These are phyloP conservation scores for Ophiostoma tasmaniense DNA, from an alignment of 2,329 filamentous ascomycete genomes.

Conservation along the genomic window DNA sequence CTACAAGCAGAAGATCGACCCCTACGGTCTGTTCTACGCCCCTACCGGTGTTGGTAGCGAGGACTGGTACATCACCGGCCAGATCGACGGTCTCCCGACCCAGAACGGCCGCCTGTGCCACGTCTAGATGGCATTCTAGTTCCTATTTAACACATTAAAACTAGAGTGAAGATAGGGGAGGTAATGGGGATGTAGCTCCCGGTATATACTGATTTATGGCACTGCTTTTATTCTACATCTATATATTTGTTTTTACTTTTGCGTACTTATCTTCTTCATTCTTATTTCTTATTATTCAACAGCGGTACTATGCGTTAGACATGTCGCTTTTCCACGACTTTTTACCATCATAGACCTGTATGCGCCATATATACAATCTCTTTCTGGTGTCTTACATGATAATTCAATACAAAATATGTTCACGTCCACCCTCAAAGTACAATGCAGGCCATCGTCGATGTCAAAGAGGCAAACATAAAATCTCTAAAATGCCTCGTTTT, in stretches of 20 bases:
- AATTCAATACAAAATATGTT: not conserved
- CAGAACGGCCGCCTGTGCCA: conserved; percentile 22
- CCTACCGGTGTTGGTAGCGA: conserved; percentile 23
- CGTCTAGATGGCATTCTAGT: not conserved
- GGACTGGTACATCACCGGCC: conserved; percentile 22
- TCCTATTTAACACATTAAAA: not conserved
- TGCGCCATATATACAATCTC: not conserved
- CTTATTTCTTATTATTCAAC: not conserved
- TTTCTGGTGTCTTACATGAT: not conserved
- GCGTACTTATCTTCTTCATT: not conserved
- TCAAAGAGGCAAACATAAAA: not conserved
- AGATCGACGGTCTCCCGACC: conserved; percentile 19
- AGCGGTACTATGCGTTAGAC: not conserved
- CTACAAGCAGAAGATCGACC: conserved; percentile 30
- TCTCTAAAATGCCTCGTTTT: not conserved
- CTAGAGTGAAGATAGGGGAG: not conserved
- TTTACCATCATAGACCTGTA: not conserved
- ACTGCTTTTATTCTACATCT: not conserved
- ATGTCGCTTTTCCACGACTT: not conserved
- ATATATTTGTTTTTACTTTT: not conserved
- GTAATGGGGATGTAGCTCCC: not conserved
- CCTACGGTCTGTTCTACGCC: conserved; percentile 26
- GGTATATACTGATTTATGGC: not conserved
- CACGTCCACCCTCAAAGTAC: not conserved
- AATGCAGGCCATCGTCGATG: not conserved